Percentiles rank a stretch among this genome's conserved stretches.
phyloP scores from a whole-genome alignment of 1,284 basidiomycete genomes.

The Grifola frondosa region DNA sequence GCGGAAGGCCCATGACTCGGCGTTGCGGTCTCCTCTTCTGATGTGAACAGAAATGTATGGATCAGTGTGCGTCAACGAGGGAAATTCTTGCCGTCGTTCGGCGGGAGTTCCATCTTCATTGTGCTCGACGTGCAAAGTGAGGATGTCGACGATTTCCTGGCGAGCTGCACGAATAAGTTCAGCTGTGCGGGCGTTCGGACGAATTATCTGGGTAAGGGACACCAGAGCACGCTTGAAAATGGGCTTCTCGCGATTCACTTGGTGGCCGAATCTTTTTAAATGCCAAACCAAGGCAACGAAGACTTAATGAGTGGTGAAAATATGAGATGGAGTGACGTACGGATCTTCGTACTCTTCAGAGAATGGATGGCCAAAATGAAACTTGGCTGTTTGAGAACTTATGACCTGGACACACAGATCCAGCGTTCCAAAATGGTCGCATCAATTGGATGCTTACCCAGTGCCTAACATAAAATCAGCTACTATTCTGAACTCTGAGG shows the following conservation, averaged over 20 bases:
- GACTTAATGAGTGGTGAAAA: not conserved
- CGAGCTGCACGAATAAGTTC: constrained; percentile 51
- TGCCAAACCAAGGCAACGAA: constrained; percentile 1
- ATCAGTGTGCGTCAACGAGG: constrained; percentile 21
- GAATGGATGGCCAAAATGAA: constrained; percentile 58
- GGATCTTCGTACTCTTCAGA: constrained; percentile 58
- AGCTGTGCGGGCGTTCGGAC: constrained; percentile 46
- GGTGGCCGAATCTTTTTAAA: constrained; percentile 47
- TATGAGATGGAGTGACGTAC: constrained; percentile 38
- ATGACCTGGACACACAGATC: constrained; percentile 44
- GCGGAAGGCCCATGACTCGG: constrained; percentile 46
- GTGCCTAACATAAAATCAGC: constrained; percentile 42
- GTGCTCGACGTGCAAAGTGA: constrained; percentile 21
- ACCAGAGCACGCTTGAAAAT: constrained; percentile 47
- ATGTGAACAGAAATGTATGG: constrained; percentile 58
- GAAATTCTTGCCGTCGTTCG: constrained; percentile 7
- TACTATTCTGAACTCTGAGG: too few species aligned
- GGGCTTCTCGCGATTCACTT: constrained; percentile 53
- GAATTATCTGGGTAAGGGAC: constrained; percentile 53
- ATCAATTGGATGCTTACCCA: constrained; percentile 45
- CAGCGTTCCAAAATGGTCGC: not conserved
- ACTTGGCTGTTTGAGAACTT: constrained; percentile 61
- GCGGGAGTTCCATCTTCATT: not conserved
- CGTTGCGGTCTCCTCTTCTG: constrained; percentile 55
- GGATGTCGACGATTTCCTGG: constrained; percentile 41